Conservation (phyloP, 371 early-diverging fungal genomes). For the Apophysomyces variabilis region DNA sequence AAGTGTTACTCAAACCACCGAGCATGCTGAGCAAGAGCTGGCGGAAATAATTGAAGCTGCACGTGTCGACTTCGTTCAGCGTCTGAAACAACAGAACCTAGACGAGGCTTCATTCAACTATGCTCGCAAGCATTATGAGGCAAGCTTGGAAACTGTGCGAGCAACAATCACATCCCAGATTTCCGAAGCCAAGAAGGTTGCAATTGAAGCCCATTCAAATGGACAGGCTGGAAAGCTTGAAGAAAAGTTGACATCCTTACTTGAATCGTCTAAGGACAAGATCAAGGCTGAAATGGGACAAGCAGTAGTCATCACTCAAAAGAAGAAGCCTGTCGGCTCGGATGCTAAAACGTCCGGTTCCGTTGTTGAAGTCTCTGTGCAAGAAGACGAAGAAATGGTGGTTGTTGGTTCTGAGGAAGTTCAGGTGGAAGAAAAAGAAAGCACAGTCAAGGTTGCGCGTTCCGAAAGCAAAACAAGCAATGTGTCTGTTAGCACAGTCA, state of each 20-base stretch:
- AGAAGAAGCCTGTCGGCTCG: slow-evolving; percentile 10
- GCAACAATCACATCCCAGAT: slow-evolving; percentile 26
- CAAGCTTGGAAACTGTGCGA: slow-evolving; percentile 28
- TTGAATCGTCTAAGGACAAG: slow-evolving; percentile 15
- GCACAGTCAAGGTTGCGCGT: neutral
- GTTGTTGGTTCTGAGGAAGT: slow-evolving; percentile 10
- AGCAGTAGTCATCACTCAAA: slow-evolving; percentile 26
- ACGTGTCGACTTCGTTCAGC: slow-evolving; percentile 31
- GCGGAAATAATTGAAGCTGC: slow-evolving; percentile 27
- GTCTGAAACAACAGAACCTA: slow-evolving; percentile 27
- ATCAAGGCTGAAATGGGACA: slow-evolving; percentile 34
- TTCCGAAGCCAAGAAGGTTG: slow-evolving; percentile 31
- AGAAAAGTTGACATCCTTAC: slow-evolving; percentile 18
- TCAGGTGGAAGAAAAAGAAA: neutral
- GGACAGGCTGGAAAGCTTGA: slow-evolving; percentile 24
- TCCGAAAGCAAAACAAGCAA: slow-evolving; percentile 4
- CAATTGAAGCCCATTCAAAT: slow-evolving; percentile 30
- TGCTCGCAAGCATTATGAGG: slow-evolving; percentile 37
- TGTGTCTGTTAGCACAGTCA: neutral
- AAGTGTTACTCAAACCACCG: slow-evolving; percentile 12
- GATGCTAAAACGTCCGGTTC: slow-evolving; percentile 8
- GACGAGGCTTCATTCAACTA: slow-evolving; percentile 30
- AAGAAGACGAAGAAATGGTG: slow-evolving; percentile 8
- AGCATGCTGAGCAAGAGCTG: slow-evolving; percentile 35
- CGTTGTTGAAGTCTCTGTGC: neutral